Conservation (phyloP, 2,329 filamentous ascomycete genomes). For the Verticillium klebahnii region DNA sequence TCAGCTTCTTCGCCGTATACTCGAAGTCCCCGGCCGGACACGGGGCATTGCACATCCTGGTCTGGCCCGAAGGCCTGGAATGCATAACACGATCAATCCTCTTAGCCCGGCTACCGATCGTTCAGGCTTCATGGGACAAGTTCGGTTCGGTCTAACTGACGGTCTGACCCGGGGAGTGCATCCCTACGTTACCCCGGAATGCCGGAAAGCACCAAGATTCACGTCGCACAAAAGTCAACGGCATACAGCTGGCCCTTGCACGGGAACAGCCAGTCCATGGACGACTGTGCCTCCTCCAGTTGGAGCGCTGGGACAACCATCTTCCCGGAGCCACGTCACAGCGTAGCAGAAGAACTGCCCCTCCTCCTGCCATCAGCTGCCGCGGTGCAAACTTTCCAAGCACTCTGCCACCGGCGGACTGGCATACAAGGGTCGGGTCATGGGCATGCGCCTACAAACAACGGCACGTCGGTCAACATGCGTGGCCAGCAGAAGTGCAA, state of each 20-base stretch:
- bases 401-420: neutral
- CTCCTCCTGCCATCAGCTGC: neutral
- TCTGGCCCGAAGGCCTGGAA: neutral
- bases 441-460: neutral
- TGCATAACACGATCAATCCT: neutral
- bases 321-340: neutral
- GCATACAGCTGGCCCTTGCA: neutral
- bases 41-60: neutral
- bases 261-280: neutral
- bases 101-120: neutral
- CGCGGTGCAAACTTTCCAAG: neutral
- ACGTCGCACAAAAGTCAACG: neutral
- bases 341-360: neutral
- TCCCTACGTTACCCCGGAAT: neutral
- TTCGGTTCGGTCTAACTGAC: neutral
- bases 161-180: neutral
- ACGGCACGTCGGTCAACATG: neutral
- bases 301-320: neutral
- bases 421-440: neutral
- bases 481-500: neutral
- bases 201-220: neutral
- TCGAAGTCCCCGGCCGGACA: neutral
- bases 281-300: neutral
- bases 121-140: neutral
- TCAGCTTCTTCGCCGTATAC: neutral